phyloP scores from a whole-genome alignment of 768 basidiomycete genomes.

The Brasilioporus rufonigricans region DNA sequence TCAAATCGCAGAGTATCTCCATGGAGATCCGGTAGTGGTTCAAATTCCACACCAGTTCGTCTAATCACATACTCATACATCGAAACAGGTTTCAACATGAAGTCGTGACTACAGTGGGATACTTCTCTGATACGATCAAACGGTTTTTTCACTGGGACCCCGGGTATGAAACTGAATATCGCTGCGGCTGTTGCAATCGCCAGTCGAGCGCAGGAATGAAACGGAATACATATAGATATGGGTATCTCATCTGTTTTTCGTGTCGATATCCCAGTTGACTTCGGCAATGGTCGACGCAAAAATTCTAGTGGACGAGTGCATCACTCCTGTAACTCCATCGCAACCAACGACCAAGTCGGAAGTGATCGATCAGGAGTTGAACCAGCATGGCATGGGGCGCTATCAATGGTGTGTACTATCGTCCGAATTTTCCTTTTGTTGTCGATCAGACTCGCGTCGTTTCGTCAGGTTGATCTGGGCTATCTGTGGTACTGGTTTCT shows the following conservation, averaged over 20 bases:
- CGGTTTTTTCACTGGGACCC: no score
- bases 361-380: conserved; percentile 13
- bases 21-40: no score
- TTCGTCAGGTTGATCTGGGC: conserved; percentile 13
- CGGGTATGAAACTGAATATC: no score
- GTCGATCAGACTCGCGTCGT: background rate
- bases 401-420: conserved; percentile 14
- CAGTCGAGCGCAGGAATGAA: no score
- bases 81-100: no score
- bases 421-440: no score
- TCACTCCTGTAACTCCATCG: background rate
- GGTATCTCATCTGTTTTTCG: background rate
- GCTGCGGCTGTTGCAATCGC: no score
- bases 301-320: background rate
- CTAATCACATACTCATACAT: no score
- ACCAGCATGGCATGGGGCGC: conserved; percentile 11
- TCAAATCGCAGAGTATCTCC: no score
- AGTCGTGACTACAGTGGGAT: no score
- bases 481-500: conserved; percentile 12
- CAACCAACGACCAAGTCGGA: conserved; percentile 4
- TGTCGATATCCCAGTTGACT: background rate
- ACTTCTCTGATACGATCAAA: no score
- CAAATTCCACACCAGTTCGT: no score
- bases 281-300: background rate
- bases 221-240: background rate